These are phyloP conservation scores for Populus hybrid DNA, from an alignment of 441 rosid genomes.

Conservation along the genomic window DNA sequence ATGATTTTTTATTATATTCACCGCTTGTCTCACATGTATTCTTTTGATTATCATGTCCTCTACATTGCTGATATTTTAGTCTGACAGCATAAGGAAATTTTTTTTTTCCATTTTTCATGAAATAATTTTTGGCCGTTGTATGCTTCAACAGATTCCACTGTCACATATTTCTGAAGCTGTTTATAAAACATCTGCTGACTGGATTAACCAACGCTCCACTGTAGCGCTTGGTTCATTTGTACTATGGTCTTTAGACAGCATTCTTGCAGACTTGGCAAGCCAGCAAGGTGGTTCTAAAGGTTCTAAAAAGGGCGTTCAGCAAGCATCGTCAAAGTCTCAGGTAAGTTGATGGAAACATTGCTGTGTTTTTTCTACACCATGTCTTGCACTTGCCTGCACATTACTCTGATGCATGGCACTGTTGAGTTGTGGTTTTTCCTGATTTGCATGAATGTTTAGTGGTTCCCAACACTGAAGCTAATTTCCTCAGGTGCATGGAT, in stretches of 20 bases:
- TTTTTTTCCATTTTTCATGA: neutral
- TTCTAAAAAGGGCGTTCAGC: constrained; percentile 64
- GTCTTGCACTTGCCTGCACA: neutral
- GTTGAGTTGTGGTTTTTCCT: neutral
- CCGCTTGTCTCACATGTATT: neutral
- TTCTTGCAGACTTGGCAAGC: constrained; percentile 59
- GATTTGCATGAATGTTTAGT: neutral
- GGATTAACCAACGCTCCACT: constrained; percentile 67
- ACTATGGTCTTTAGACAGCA: constrained; percentile 68
- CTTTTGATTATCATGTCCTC: neutral
- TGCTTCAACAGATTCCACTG: constrained; percentile 57
- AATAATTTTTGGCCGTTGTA: neutral
- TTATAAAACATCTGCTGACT: constrained; percentile 66
- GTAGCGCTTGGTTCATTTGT: constrained; percentile 74
- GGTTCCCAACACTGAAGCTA: neutral
- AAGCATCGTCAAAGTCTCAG: constrained; percentile 73
- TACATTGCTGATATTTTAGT: neutral
- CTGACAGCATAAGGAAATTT: neutral
- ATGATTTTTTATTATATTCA: neutral
- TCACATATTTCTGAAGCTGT: constrained; percentile 64
- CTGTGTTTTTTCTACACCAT: neutral
- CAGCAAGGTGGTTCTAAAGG: constrained; percentile 60
- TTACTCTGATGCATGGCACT: neutral
- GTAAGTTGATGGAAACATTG: constrained; percentile 27
- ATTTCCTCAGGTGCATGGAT: neutral